Evolutionary conservation across 2,329 filamentous ascomycete genomes (phyloP).

Genomic region (Didymella keratinophila): DNA sequence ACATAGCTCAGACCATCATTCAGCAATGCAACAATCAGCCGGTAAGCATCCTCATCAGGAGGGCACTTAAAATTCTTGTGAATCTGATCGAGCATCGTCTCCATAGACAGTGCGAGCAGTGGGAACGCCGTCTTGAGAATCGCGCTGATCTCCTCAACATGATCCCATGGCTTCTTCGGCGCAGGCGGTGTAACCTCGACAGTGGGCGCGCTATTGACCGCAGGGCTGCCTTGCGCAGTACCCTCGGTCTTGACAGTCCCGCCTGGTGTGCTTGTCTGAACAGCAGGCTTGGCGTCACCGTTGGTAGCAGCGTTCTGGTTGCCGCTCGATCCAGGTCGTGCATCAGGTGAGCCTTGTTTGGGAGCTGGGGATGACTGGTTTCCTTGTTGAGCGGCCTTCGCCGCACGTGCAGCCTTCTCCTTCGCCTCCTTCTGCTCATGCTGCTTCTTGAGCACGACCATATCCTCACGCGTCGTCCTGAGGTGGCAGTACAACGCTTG

Average conservation of each 20-base stretch:
- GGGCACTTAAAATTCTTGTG: conserved; percentile 99
- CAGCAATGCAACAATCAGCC: conserved; percentile 93
- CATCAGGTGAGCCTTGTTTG: conserved; percentile 49
- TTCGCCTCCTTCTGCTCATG: conserved; percentile 71
- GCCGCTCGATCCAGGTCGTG: conserved; percentile 43
- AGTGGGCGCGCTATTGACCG: conserved; percentile 29
- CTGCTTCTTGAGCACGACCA: conserved; percentile 88
- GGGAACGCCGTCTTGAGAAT: conserved; percentile 97
- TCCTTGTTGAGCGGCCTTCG: conserved; percentile 68
- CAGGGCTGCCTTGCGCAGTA: conserved; percentile 45
- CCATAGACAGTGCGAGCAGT: conserved; percentile 94
- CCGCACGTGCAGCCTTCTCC: conserved; percentile 57
- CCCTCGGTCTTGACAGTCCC: conserved; percentile 52
- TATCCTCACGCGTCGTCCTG: conserved; percentile 91
- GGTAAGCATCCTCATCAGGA: conserved; percentile 96
- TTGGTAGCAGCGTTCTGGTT: conserved; percentile 44
- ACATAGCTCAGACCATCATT: conserved; percentile 96
- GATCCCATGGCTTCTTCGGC: conserved; percentile 87
- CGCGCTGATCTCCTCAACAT: conserved; percentile 94
- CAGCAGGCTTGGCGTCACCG: conserved; percentile 59
- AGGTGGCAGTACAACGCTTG: conserved; percentile 96
- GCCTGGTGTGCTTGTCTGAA: conserved; percentile 55
- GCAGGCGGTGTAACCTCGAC: conserved; percentile 36
- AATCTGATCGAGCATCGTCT: conserved; percentile 99
- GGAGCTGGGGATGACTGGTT: conserved; percentile 49